These are phyloP conservation scores for Trametes versicolor DNA, from an alignment of 1,284 basidiomycete species.

Conservation along the genomic window DNA sequence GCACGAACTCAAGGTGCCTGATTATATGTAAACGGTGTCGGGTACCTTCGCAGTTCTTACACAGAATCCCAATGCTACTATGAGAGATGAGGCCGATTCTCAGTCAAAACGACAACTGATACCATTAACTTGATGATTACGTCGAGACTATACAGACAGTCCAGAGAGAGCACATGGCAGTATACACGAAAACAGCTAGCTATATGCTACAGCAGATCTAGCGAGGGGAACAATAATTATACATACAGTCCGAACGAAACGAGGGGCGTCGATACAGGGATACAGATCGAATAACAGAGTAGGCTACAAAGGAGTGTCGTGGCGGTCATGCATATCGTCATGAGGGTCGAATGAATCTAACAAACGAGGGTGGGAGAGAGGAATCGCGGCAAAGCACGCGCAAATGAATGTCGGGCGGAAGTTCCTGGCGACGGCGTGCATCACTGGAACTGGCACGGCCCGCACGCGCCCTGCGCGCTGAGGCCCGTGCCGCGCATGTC, in stretches of 20 bases:
- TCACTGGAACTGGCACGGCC: constrained; percentile 38
- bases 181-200: background rate
- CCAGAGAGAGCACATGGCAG: background rate
- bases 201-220: constrained; percentile 11
- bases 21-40: too few species aligned
- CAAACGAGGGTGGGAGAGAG: constrained; percentile 15
- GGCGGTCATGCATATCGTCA: constrained; percentile 12
- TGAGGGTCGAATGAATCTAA: constrained; percentile 7
- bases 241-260: constrained; percentile 13
- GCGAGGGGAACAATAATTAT: background rate
- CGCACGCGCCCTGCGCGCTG: constrained; percentile 38
- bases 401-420: background rate
- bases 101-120: too few species aligned
- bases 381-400: constrained; percentile 10
- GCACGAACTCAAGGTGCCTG: too few species aligned
- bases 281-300: constrained; percentile 2
- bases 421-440: background rate
- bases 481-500: constrained; percentile 45
- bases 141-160: too few species aligned
- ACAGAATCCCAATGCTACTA: too few species aligned
- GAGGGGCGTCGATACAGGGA: constrained; percentile 5
- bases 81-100: too few species aligned
- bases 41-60: too few species aligned
- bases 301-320: constrained; percentile 25
- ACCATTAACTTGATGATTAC: too few species aligned